These are phyloP conservation scores for Chaetothyriales sp. DNA, from an alignment of 2,329 filamentous ascomycete species.

Conservation along the genomic window DNA sequence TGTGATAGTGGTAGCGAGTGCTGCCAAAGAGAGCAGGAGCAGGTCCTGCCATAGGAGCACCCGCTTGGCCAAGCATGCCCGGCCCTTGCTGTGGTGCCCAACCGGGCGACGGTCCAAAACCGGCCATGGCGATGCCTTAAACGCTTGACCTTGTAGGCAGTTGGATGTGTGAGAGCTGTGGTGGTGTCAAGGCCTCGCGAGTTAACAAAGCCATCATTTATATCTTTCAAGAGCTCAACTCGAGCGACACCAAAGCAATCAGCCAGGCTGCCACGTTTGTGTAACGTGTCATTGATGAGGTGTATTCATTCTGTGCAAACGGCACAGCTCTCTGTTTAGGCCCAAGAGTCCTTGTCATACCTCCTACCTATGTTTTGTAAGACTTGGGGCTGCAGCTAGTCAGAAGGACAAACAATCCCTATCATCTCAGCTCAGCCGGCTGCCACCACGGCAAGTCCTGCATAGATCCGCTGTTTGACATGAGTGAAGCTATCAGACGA, in stretches of 20 bases:
- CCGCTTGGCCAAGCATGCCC: not conserved
- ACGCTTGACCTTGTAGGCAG: not conserved
- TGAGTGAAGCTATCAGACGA: conserved; percentile 63
- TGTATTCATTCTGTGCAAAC: not conserved
- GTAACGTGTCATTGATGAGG: not conserved
- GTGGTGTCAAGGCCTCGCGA: not conserved
- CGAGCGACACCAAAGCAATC: not conserved
- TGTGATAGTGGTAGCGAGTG: conserved; percentile 18
- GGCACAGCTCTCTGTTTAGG: not conserved
- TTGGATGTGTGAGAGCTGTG: not conserved
- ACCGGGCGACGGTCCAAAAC: not conserved
- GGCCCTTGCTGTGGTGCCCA: not conserved
- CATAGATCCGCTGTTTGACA: conserved; percentile 83
- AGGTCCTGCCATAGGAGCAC: not conserved
- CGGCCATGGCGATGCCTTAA: not conserved
- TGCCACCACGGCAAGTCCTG: conserved; percentile 80
- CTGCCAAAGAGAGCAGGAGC: conserved; percentile 12
- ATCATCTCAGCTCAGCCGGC: conserved; percentile 39
- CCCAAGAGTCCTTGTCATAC: not conserved
- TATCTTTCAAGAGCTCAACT: not conserved
- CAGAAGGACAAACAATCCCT: not conserved
- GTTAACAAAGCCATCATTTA: not conserved
- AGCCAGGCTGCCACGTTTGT: not conserved
- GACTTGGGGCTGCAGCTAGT: not conserved
- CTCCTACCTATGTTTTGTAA: not conserved